Evolutionary conservation across 768 basidiomycete genomes (phyloP), one percentile per base, ranked within the genome.

Genomic region (Rhodotorula paludigena): DNA sequence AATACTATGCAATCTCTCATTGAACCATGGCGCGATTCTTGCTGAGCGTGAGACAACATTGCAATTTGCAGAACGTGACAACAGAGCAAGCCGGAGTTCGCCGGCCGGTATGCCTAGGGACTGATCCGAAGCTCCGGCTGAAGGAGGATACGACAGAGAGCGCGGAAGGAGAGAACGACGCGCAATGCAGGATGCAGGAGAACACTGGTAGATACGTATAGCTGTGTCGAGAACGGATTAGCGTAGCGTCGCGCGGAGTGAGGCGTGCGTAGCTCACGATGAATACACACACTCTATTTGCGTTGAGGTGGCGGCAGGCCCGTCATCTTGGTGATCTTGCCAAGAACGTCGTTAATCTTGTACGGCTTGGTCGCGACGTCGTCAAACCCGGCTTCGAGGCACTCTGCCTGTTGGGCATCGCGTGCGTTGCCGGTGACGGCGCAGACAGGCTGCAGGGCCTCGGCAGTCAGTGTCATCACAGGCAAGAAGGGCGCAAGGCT

Each of bases 291-390:
- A 14, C 48, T 28, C 49, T 51, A 32, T 5, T 9, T 32, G 28
- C 30, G 32, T 36, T 23, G 15, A 8, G 42, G 42, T 3, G 57
- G 11, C 23, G 57, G 32, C 20, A 16, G 18, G 14, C 51, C 42
- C 16, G 51, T 32, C 18, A 61, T 15, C 20, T 21, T 25, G 32
- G 2, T 33, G 35, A 62, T 54, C 52, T 45, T 47, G 23, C 1
- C 28, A 44, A 62, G 44, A 7, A 62, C 16, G 41, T 45, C 33
- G 9, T 35, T 18, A 25, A 68, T 33, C 18, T 28, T 41, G 45
- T 68, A 68, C 18, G 67, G 67, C 60, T 69, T 69, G 32, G 63
- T 64, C 20, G 56, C 53, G n/a, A 69, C 68, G 44, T 44, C 49
- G 45, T 70, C 56, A 49, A 70, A 73, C 0, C 72, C 72, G 8